A percentile compares a stretch with the other conserved stretches of the same genome.
Conservation (phyloP, 352 stramenopile genomes). For the Phytophthora chlamydospora region DNA sequence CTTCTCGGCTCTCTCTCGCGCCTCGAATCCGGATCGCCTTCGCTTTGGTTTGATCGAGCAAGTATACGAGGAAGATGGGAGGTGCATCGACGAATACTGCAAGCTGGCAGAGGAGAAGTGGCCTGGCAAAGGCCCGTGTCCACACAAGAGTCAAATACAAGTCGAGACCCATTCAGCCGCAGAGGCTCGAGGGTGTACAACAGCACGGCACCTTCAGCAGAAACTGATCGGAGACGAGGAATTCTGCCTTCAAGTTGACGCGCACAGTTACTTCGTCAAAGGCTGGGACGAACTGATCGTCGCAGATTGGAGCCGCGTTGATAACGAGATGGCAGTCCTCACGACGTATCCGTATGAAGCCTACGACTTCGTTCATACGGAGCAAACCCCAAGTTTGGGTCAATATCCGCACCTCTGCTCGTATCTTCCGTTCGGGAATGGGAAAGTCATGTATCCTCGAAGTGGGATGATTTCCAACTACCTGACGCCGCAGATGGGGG, state of each 20-base stretch:
- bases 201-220: conserved; percentile 77
- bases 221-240: conserved; percentile 70
- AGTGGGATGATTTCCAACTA: conserved; percentile 68
- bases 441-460: conserved; percentile 65
- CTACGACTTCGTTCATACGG: conserved; percentile 77
- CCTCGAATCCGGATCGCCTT: conserved; percentile 60
- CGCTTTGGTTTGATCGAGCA: conserved; percentile 84
- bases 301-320: conserved; percentile 61
- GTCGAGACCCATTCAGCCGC: conserved; percentile 63
- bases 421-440: conserved; percentile 68
- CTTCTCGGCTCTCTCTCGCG: conserved; percentile 70
- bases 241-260: conserved; percentile 83
- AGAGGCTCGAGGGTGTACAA: conserved; percentile 76
- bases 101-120: conserved; percentile 63
- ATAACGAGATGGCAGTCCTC: conserved; percentile 83
- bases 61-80: conserved; percentile 63
- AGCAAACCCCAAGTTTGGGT: conserved; percentile 68
- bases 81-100: conserved; percentile 77
- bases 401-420: conserved; percentile 53
- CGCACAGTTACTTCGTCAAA: conserved; percentile 83
- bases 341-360: conserved; percentile 78
- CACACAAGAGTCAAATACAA: conserved; percentile 61
- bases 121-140: conserved; percentile 58
- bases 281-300: conserved; percentile 71
- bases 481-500: conserved; percentile 67